phyloP scores from a whole-genome alignment of 306 rosid species.

The Cyclanthera cordifolia region DNA sequence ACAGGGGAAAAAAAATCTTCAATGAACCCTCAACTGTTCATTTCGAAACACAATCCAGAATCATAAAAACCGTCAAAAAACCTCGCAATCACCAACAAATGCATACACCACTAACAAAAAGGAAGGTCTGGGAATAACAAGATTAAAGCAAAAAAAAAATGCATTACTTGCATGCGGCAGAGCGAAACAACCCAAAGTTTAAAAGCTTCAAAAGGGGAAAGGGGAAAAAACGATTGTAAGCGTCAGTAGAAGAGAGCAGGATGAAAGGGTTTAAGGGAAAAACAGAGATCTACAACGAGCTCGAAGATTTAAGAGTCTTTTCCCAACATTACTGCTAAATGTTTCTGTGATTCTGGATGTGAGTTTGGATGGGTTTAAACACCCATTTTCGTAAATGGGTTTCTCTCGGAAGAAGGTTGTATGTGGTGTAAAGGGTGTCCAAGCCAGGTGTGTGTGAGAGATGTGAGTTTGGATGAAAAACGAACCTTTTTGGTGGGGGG shows the following conservation, averaged over 20 bases:
- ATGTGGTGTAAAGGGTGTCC: constrained; percentile 11
- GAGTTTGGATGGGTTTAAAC: background rate
- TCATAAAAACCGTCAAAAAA: constrained; percentile 2
- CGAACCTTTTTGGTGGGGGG: constrained; percentile 4
- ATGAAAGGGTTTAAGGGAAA: constrained; percentile 16
- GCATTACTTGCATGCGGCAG: constrained; percentile 13
- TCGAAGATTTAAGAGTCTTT: constrained; percentile 14
- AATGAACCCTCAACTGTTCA: constrained; percentile 13
- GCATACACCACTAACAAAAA: background rate
- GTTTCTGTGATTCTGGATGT: background rate
- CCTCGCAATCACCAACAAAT: background rate
- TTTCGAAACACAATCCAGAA: background rate
- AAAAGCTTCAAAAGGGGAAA: background rate
- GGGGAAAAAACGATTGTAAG: background rate
- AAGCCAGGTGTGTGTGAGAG: constrained; percentile 3
- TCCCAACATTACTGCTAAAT: background rate
- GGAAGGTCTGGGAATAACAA: background rate
- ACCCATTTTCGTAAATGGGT: background rate
- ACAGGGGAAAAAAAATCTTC: background rate
- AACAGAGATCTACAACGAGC: constrained; percentile 9
- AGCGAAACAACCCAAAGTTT: background rate
- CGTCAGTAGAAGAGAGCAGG: constrained; percentile 5
- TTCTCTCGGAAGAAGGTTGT: constrained; percentile 7
- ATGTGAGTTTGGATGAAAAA: constrained; percentile 1
- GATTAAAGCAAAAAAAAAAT: background rate